Conservation (phyloP, 345 rosid species). For the Pugionium cornutum region DNA sequence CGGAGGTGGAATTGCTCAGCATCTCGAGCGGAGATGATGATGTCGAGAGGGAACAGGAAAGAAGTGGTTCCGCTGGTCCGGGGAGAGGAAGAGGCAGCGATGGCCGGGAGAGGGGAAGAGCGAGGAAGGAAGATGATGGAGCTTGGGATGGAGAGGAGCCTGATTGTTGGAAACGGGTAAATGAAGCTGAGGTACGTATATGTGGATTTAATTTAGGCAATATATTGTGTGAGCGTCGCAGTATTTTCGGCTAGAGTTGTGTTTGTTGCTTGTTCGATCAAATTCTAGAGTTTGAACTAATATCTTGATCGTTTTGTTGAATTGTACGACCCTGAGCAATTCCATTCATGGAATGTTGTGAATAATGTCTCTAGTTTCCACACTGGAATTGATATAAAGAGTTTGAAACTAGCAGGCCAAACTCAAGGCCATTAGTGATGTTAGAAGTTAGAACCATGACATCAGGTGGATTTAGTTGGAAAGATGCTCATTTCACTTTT, state of each 20-base stretch:
- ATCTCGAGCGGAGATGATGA: constrained; percentile 98
- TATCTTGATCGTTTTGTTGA: neutral
- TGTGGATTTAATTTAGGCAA: neutral
- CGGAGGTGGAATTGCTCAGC: constrained; percentile 98
- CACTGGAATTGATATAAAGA: constrained; percentile 7
- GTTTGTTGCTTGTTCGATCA: constrained; percentile 12
- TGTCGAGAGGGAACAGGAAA: constrained; percentile 48
- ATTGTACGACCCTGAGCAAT: neutral
- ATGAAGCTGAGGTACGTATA: constrained; percentile 74
- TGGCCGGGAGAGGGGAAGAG: constrained; percentile 42
- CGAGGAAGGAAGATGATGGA: constrained; percentile 60
- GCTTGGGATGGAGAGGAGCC: constrained; percentile 94
- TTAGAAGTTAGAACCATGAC: constrained; percentile 2
- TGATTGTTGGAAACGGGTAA: constrained; percentile 89
- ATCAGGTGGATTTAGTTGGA: constrained; percentile 5
- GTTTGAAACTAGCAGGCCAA: neutral
- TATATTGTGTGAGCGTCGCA: neutral
- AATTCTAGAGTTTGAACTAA: neutral
- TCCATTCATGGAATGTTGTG: neutral
- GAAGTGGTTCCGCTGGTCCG: constrained; percentile 35
- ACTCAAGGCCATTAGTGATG: constrained; percentile 14
- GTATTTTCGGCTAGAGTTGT: neutral
- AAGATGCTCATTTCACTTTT: neutral
- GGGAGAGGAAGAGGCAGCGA: constrained; percentile 43
- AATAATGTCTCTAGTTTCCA: constrained; percentile 5